phyloP scores from a whole-genome alignment of 1,284 basidiomycete species.

The Rhodofomes roseus region DNA sequence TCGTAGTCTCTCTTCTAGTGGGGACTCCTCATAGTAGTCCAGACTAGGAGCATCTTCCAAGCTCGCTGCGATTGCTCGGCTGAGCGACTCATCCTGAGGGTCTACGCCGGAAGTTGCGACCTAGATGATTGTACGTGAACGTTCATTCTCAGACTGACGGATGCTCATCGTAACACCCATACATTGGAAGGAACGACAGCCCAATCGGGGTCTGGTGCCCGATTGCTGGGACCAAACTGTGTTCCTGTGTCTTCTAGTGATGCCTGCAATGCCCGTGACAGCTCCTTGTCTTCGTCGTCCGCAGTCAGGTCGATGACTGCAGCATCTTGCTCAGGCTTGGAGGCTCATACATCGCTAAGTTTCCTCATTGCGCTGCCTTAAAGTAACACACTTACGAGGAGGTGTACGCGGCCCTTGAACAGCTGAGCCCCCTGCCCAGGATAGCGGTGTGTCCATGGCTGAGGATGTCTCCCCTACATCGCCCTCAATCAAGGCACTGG shows the following conservation, averaged over 20 bases:
- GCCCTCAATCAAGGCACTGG: slow-evolving; percentile 54
- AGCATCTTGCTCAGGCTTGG: slow-evolving; percentile 30
- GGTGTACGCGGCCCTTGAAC: slow-evolving; percentile 27
- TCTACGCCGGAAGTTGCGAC: slow-evolving; percentile 32
- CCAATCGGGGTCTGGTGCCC: slow-evolving; percentile 62
- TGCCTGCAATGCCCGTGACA: slow-evolving; percentile 47
- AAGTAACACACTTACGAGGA: slow-evolving; percentile 26
- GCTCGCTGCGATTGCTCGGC: slow-evolving; percentile 65
- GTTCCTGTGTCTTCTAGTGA: slow-evolving; percentile 41
- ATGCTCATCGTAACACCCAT: slow-evolving; percentile 10
- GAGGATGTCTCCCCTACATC: slow-evolving; percentile 30
- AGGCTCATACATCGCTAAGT: slow-evolving; percentile 20
- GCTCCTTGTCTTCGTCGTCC: slow-evolving; percentile 49
- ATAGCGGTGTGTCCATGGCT: slow-evolving; percentile 5
- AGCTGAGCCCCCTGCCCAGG: slow-evolving; percentile 11
- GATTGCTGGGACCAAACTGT: slow-evolving; percentile 53
- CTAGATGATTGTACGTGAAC: slow-evolving; percentile 7
- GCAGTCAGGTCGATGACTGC: slow-evolving; percentile 55
- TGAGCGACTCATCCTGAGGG: slow-evolving; percentile 51
- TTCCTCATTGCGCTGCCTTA: neutral
- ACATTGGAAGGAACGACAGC: slow-evolving; percentile 66
- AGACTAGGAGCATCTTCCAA: slow-evolving; percentile 34
- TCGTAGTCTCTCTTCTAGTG: slow-evolving; percentile 49
- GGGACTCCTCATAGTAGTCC: slow-evolving; percentile 35
- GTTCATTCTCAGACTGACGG: neutral